Base-by-base conservation (phyloP, 148 eudicot species). In the Silene uniflora region DNA sequence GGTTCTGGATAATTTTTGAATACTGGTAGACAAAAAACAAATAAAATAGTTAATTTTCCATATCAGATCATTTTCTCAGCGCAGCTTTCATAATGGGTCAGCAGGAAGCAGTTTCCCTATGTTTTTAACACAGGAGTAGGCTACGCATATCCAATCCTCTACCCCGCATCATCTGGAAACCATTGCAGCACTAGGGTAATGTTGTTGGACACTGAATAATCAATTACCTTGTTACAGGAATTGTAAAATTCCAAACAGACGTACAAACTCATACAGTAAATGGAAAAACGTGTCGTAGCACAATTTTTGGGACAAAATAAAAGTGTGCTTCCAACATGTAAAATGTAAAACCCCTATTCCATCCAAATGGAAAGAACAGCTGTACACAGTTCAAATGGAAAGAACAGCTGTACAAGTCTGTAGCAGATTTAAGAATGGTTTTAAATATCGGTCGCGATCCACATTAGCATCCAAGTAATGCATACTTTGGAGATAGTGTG, bases 1-100 rank as follows among this genome's bases (percentile, higher is more conserved):
- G 99, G 72, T 95, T 95, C 84, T 88, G 94, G 79, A 95, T 92
- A 69, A 95, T 89, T 80, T 90, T 95, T 13, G 92, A 86, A 74
- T 88, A 88, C 99, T 95, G 87, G 21, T 89, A 86, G 24, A 83
- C n/a, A 24, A 7, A 75, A 63, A 44, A 39, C 17, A 75, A 52
- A 67, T 19, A 14, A 23, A 39, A 52, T 32, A 71, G 62, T 64
- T 18, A 70, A 49, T 6, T 12, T 66, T 58, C 23, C 39, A 1
- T 0, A 56, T 17, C 22, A 55, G 27, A 72, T 55, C 8, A 8
- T 25, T 17, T 0, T 19, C 47, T 3, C 7, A 2, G 13, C 10
- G 62, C 11, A 24, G 21, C 11, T 44, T 68, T 29, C 19, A 27
- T 52, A 2, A 52, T 14, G 56, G 42, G 5, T 52, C 56, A 52